Evolutionary conservation across 352 stramenopile genomes (phyloP).

Genomic region (Pythium plurisporium): DNA sequence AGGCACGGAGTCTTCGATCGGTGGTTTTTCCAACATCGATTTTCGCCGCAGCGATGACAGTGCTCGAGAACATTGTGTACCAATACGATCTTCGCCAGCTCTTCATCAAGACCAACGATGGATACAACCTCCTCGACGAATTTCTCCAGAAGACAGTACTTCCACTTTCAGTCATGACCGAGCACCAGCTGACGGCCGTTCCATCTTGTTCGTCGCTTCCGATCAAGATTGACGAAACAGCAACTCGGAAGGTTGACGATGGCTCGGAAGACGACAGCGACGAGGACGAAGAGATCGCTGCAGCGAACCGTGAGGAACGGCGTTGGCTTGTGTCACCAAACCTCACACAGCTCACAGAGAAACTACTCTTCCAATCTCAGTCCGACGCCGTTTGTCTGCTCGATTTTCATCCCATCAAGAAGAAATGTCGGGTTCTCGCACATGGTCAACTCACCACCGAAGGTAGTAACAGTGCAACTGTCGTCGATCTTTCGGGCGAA

Average conservation of each 20-base stretch:
- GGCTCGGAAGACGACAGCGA: slow-evolving; percentile 15
- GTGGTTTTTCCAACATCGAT: slow-evolving; percentile 47
- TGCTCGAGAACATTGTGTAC: slow-evolving; percentile 66
- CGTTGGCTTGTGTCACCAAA: slow-evolving; percentile 32
- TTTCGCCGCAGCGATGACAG: slow-evolving; percentile 44
- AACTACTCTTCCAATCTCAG: slow-evolving; percentile 22
- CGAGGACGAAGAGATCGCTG: slow-evolving; percentile 17
- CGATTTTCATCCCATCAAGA: slow-evolving; percentile 37
- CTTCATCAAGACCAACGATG: slow-evolving; percentile 25
- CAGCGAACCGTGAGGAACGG: slow-evolving; percentile 22
- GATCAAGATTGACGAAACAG: neutral
- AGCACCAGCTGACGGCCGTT: slow-evolving; percentile 19
- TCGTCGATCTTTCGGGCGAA: slow-evolving; percentile 3
- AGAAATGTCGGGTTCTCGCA: slow-evolving; percentile 35
- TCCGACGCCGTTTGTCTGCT: slow-evolving; percentile 46
- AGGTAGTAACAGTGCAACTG: neutral
- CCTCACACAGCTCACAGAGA: slow-evolving; percentile 26
- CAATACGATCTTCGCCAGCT: slow-evolving; percentile 53
- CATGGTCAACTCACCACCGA: neutral
- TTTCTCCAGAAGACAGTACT: slow-evolving; percentile 33
- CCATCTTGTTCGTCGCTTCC: slow-evolving; percentile 12
- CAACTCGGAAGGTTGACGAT: slow-evolving; percentile 1
- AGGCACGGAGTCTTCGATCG: slow-evolving; percentile 42
- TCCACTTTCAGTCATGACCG: slow-evolving; percentile 22
- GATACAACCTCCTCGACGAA: slow-evolving; percentile 34